These are phyloP conservation scores for Botrytis paeoniae DNA, from an alignment of 2,329 filamentous ascomycete genomes.

Conservation along the genomic window DNA sequence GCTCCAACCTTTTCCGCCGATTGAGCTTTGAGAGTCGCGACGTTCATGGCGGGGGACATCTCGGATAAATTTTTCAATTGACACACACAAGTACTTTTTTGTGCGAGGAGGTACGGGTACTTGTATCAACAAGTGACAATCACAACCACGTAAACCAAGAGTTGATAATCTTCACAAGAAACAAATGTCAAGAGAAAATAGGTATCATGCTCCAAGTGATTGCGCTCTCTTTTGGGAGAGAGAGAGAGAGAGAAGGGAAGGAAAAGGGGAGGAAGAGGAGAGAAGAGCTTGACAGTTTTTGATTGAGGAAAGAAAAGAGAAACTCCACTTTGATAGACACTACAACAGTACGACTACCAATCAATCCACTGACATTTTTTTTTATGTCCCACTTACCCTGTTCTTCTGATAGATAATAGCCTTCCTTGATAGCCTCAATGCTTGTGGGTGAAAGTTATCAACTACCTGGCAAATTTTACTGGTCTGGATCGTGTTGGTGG, in stretches of 20 bases:
- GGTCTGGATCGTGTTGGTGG: background rate
- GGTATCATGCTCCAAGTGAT: background rate
- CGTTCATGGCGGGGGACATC: slow-evolving; percentile 25
- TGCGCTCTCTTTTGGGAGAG: background rate
- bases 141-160: background rate
- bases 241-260: background rate
- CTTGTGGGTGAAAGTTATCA: background rate
- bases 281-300: background rate
- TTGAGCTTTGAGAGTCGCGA: slow-evolving; percentile 16
- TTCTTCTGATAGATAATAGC: background rate
- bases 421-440: background rate
- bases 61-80: slow-evolving; percentile 11
- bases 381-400: background rate
- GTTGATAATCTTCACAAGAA: background rate
- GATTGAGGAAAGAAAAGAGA: background rate
- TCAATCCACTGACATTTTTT: background rate
- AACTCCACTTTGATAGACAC: background rate
- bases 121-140: background rate
- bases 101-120: background rate
- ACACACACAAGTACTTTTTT: background rate
- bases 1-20: slow-evolving; percentile 23
- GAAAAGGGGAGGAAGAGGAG: background rate
- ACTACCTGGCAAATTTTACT: background rate
- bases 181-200: background rate
- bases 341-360: background rate